Evolutionary conservation across 305 asterid genomes (phyloP).

Genomic region (Stenogyne calaminthoides): DNA sequence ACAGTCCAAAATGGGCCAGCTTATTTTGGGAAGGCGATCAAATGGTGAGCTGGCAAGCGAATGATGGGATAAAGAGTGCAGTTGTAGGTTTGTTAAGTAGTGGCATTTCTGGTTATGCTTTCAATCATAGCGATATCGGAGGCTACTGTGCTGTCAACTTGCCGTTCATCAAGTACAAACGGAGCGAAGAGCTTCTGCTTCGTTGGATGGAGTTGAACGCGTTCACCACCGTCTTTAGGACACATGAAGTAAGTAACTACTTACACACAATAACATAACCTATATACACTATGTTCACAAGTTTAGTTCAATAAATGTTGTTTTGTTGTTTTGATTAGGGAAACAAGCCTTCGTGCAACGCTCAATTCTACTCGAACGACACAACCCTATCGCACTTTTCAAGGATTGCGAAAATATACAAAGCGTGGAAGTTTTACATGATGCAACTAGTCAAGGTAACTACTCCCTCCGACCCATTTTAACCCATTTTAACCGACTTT

Average conservation of each 20-base stretch:
- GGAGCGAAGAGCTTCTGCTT: constrained; percentile 86
- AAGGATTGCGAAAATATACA: constrained; percentile 76
- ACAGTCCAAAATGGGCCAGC: constrained; percentile 81
- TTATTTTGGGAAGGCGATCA: constrained; percentile 99
- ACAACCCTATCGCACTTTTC: constrained; percentile 75
- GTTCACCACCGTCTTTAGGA: constrained; percentile 80
- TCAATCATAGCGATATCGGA: constrained; percentile 94
- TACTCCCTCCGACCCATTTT: background rate
- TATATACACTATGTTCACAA: background rate
- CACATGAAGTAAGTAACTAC: constrained; percentile 92
- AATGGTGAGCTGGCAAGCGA: constrained; percentile 97
- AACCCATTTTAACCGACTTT: too few species aligned
- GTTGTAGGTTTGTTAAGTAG: constrained; percentile 85
- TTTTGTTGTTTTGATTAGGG: constrained; percentile 50
- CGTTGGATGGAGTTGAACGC: constrained; percentile 96
- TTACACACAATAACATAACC: background rate
- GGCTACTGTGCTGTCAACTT: constrained; percentile 81
- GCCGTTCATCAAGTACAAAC: constrained; percentile 67
- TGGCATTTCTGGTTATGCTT: constrained; percentile 84
- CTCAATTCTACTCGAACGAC: constrained; percentile 81
- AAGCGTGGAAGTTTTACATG: constrained; percentile 93
- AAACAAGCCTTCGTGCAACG: constrained; percentile 75
- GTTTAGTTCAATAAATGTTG: background rate
- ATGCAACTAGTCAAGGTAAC: constrained; percentile 79
- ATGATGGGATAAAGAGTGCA: constrained; percentile 93